Base-by-base conservation (phyloP, 116 monocot species). In the Zostera marina region DNA sequence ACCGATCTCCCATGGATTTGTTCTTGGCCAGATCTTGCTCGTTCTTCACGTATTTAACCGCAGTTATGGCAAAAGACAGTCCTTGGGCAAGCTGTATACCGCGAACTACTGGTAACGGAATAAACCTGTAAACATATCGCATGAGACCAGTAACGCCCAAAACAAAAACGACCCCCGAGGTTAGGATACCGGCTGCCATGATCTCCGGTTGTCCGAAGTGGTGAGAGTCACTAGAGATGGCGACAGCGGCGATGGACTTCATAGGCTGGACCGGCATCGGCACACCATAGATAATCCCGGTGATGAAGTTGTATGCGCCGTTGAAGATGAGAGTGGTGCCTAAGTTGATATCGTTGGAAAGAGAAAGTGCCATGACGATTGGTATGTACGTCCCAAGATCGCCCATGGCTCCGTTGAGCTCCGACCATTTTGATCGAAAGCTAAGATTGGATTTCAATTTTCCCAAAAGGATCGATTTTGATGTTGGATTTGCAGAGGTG, bases 251-350 rank as follows among this genome's bases (percentile, higher is more conserved):
- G 55, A 83, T 79, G 45, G 83, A 78, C 53, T 83, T 83, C 83
- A 83, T 83, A 41, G 83, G 83, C 71, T 83, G 83, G 11, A 83
- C 83, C 13, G 83, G 83, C 79, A 83, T 83, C 22, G 83, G 83
- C 53, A 79, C 66, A 69, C 83, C 83, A 65, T 75, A 83, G 51
- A 83, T 67, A 14, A 63, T 55, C 23, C 83, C 83, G 59, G 83
- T 83, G 47, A 73, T 39, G 63, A 72, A 25, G 63, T 83, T 83
- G 69, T 83, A 83, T 44, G 73, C 41, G 23, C 75, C 83, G 46
- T 78, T 83, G 75, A 83, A 83, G 67, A 83, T 67, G 40, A 83
- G 72, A 38, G 83, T 79, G 24, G 83, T 83, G 60, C 83, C 83
- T 17, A 83, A 69, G 66, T 83, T 72, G 53, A 86, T 60, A 42